phyloP scores from a whole-genome alignment of 768 basidiomycete genomes.

The Termitomyces heimii region DNA sequence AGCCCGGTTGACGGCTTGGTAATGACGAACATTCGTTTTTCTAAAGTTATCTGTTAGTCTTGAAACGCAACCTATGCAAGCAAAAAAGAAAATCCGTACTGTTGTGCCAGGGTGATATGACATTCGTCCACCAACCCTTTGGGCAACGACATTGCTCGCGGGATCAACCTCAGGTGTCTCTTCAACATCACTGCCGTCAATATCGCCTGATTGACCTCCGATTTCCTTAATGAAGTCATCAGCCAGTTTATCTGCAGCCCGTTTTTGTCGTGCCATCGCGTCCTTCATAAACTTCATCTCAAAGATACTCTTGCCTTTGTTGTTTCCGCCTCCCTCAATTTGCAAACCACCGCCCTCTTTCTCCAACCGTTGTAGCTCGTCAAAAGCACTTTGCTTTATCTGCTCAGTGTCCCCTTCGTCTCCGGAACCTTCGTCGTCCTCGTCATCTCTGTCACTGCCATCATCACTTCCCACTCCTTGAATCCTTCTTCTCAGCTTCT shows the following conservation, averaged over 20 bases:
- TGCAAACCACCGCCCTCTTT: constrained; percentile 25
- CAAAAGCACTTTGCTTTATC: constrained; percentile 67
- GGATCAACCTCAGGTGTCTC: constrained; percentile 22
- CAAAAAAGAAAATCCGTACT: constrained; percentile 17
- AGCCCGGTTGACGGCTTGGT: constrained; percentile 18
- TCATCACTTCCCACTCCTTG: constrained; percentile 56
- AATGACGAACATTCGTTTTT: constrained; percentile 10
- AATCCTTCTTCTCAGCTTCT: constrained; percentile 74
- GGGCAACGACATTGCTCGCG: constrained; percentile 34
- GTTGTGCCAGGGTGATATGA: constrained; percentile 50
- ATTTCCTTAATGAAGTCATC: constrained; percentile 75
- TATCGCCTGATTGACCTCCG: constrained; percentile 28
- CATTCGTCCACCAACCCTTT: constrained; percentile 65
- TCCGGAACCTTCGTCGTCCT: constrained; percentile 41
- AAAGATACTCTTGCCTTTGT: constrained; percentile 62
- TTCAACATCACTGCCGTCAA: constrained; percentile 22
- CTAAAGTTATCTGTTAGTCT: constrained; percentile 5
- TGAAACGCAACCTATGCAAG: neutral
- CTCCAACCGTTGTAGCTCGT: constrained; percentile 60
- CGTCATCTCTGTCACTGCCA: constrained; percentile 34
- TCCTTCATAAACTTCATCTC: constrained; percentile 99
- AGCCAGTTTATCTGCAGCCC: constrained; percentile 50
- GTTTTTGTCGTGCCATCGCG: constrained; percentile 65
- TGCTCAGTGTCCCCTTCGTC: constrained; percentile 31
- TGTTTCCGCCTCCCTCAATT: constrained; percentile 27